phyloP scores from a whole-genome alignment of 1,284 basidiomycete species.

The Erythrobasidium hasegawianum region DNA sequence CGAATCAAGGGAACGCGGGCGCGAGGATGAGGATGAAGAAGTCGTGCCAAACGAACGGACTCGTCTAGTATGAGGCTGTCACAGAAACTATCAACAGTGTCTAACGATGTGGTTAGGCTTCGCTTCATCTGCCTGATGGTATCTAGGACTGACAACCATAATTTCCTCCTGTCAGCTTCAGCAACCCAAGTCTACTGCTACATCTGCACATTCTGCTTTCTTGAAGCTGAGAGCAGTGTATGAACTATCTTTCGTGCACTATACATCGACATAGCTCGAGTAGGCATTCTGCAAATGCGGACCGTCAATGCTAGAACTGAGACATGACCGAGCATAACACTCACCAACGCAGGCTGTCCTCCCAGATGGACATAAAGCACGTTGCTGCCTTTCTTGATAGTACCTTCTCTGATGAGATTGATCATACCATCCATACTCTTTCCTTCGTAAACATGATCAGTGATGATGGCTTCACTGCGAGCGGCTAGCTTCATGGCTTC shows the following conservation, averaged over 20 bases:
- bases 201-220: no score
- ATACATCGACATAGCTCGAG: constrained; percentile 2
- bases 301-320: not conserved
- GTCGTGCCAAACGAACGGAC: constrained; percentile 9
- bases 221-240: no score
- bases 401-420: constrained; percentile 43
- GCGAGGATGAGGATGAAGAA: not conserved
- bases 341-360: constrained; percentile 48
- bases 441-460: constrained; percentile 41
- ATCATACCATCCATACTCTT: constrained; percentile 46
- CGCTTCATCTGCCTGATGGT: no score
- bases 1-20: no score
- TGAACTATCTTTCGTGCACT: not conserved
- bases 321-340: not conserved
- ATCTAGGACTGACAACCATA: no score
- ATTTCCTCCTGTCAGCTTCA: no score
- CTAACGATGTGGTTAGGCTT: not conserved
- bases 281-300: not conserved
- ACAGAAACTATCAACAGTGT: no score
- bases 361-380: constrained; percentile 47
- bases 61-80: constrained; percentile 14
- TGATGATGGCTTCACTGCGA: constrained; percentile 45
- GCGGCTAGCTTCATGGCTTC: constrained; percentile 43
- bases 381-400: constrained; percentile 42
- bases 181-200: no score